A percentile compares a stretch with the other conserved stretches of the same genome.
These are phyloP conservation scores for Lipomyces sp. DNA, from an alignment of 805 yeast species.

Conservation along the genomic window DNA sequence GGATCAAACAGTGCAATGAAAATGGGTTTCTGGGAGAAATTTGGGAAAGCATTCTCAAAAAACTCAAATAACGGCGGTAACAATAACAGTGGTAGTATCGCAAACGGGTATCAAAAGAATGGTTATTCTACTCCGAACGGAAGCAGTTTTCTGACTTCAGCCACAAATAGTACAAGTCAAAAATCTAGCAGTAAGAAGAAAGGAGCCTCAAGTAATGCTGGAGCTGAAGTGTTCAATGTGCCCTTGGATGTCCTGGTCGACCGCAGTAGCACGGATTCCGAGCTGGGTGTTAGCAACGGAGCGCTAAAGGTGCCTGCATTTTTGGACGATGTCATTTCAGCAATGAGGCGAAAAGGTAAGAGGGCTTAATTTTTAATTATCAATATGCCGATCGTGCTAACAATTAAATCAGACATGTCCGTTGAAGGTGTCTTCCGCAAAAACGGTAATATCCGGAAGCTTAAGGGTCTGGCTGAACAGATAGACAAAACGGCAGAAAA, in stretches of 20 bases:
- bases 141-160: neutral
- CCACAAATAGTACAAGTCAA: constrained; percentile 7
- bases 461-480: constrained; percentile 71
- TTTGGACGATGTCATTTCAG: constrained; percentile 81
- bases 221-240: constrained; percentile 70
- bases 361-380: constrained; percentile 51
- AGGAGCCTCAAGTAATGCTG: constrained; percentile 19
- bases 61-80: constrained; percentile 34
- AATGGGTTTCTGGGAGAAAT: constrained; percentile 55
- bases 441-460: constrained; percentile 88
- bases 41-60: constrained; percentile 49
- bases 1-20: constrained; percentile 43
- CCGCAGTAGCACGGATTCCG: constrained; percentile 80
- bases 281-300: constrained; percentile 80
- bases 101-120: constrained; percentile 5
- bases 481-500: constrained; percentile 60
- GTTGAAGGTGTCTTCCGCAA: constrained; percentile 94
- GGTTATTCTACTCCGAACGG: constrained; percentile 42
- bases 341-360: constrained; percentile 87
- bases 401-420: constrained; percentile 56
- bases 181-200: constrained; percentile 32
- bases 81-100: constrained; percentile 18
- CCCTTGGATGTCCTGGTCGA: constrained; percentile 70
- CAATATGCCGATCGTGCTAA: neutral
- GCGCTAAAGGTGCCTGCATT: constrained; percentile 81